Conservation (phyloP, 208 protist species). For the Leptomonas pyrrhocoris region DNA sequence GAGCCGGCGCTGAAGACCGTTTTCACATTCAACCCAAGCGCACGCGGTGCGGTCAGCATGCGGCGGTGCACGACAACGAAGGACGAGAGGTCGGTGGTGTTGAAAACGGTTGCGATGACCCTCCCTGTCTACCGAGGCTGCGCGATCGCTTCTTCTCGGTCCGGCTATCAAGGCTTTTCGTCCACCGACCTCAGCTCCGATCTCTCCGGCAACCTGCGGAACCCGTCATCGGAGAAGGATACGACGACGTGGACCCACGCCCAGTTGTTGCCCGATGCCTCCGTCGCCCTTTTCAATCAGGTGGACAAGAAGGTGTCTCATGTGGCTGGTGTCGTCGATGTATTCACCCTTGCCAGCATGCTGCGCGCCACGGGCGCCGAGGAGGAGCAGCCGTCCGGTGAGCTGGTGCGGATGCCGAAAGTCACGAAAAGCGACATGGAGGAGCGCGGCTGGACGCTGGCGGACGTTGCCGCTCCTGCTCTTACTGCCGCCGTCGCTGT, state of each 20-base stretch:
- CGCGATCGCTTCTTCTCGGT: not conserved
- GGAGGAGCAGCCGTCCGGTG: conserved; percentile 3
- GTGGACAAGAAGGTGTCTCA: conserved; percentile 10
- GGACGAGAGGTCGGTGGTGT: conserved; percentile 2
- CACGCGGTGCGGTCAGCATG: conserved; percentile 28
- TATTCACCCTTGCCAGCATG: conserved; percentile 37
- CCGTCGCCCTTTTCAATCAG: conserved; percentile 18
- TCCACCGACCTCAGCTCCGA: conserved; percentile 21
- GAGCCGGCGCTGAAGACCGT: conserved; percentile 12
- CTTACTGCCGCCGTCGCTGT: not conserved
- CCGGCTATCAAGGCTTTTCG: conserved; percentile 1
- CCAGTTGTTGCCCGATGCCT: conserved; percentile 24
- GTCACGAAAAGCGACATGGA: conserved; percentile 9
- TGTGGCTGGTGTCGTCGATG: conserved; percentile 29
- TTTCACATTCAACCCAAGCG: conserved; percentile 2
- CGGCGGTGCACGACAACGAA: conserved; percentile 3
- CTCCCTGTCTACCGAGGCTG: conserved; percentile 9
- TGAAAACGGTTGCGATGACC: conserved; percentile 34
- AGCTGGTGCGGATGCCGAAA: conserved; percentile 16
- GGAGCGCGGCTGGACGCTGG: conserved; percentile 17
- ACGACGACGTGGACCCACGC: conserved; percentile 26
- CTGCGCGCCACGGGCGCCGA: conserved; percentile 14
- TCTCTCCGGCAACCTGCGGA: conserved; percentile 1
- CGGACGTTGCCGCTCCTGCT: not conserved
- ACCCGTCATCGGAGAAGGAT: conserved; percentile 8